Conservation (phyloP, 805 yeast genomes). For the Ogataea zsoltii region DNA sequence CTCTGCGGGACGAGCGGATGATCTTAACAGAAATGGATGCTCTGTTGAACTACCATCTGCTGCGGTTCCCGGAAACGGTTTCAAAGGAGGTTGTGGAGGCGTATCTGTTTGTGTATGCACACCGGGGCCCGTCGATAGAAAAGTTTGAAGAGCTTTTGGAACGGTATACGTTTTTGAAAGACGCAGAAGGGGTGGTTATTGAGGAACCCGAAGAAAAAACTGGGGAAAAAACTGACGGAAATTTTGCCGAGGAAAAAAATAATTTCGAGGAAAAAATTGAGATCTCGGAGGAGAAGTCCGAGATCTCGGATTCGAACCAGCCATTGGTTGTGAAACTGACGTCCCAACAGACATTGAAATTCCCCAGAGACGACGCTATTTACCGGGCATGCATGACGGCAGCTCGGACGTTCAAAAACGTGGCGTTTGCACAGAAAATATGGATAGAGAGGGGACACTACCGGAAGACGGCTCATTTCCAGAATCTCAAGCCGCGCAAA, state of each 20-base stretch:
- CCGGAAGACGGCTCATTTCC: conserved; percentile 57
- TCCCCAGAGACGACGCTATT: conserved; percentile 46
- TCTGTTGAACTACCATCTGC: conserved; percentile 57
- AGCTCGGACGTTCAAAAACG: conserved; percentile 55
- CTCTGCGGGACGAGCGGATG: conserved; percentile 34
- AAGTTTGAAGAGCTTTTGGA: conserved; percentile 40
- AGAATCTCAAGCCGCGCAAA: conserved; percentile 32
- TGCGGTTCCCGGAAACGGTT: conserved; percentile 45
- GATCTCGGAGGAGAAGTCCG: conserved; percentile 5
- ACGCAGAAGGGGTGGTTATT: conserved; percentile 20
- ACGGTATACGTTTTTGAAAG: conserved; percentile 36
- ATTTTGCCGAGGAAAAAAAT: no score
- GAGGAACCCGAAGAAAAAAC: conserved; percentile 21
- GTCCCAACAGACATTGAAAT: conserved; percentile 14
- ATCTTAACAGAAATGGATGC: conserved; percentile 78
- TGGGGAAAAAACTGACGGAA: no score
- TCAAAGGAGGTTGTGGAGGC: conserved; percentile 46
- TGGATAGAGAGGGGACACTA: conserved; percentile 82
- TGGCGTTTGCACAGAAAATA: conserved; percentile 58
- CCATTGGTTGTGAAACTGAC: neutral
- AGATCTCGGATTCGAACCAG: neutral
- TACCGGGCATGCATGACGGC: conserved; percentile 68
- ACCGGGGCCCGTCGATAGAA: conserved; percentile 33
- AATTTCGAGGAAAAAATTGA: conserved; percentile 18
- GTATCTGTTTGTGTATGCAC: conserved; percentile 49